Conservation (phyloP, 345 rosid genomes). For the Mercurialis annua region DNA sequence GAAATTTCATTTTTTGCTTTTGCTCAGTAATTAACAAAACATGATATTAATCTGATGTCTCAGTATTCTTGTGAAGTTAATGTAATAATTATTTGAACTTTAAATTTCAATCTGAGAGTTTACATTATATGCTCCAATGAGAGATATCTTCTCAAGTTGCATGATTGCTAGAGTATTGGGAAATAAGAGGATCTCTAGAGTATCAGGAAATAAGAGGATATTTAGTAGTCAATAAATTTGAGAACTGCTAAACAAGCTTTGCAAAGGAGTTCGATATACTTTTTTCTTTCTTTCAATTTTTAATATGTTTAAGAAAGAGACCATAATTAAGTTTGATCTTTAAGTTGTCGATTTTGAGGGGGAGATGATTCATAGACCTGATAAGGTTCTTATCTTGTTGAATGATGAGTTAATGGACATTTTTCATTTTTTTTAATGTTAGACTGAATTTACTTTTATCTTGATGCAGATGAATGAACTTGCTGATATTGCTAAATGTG, state of each 20-base stretch:
- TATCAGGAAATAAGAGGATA: background rate
- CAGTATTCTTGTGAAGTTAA: no score
- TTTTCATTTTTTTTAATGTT: slow-evolving; percentile 8
- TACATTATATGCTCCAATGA: background rate
- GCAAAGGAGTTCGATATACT: background rate
- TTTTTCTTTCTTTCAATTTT: no score
- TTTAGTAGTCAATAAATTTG: background rate
- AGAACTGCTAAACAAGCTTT: background rate
- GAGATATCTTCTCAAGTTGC: background rate
- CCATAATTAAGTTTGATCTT: background rate
- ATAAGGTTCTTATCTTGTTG: background rate
- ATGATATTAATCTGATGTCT: background rate
- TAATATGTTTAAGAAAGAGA: background rate
- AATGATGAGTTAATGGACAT: background rate
- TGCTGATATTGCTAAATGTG: slow-evolving; percentile 96
- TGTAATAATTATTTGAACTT: background rate
- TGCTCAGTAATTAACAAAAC: background rate
- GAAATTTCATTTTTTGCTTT: background rate
- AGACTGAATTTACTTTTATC: slow-evolving; percentile 21
- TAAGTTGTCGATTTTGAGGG: background rate
- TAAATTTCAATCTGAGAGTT: background rate
- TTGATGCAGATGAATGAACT: slow-evolving; percentile 87
- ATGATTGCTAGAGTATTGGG: background rate
- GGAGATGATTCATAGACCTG: slow-evolving; percentile 9
- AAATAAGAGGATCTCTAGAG: background rate